Evolutionary conservation across 1,284 basidiomycete species (phyloP), one percentile per base, ranked within the genome.

Genomic region (Sporisorium scitamineum): DNA sequence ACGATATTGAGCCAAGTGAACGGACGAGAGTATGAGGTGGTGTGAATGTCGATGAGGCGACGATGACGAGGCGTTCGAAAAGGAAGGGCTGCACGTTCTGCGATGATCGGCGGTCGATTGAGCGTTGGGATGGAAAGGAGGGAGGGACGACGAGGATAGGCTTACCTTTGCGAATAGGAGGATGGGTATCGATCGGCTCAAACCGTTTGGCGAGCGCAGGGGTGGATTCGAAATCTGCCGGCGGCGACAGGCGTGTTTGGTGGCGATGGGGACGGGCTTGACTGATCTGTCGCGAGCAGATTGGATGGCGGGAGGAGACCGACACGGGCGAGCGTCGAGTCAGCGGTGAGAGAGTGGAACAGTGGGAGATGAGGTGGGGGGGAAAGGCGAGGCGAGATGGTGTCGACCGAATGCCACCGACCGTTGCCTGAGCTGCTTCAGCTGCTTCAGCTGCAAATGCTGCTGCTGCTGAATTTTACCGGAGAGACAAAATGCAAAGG

Each of bases 351-450:
- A 6, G n/a, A 20, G 39, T 42, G 20, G 5, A 3, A 13, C 14
- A 3, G 29, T 27, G 2, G n/a, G 32, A n/a, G 48, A 50, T 50
- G 48, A 31, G 48, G 48, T 50, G 48, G 48, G 48, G 48, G 48
- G 22, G 41, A 41, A n/a, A 3, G 37, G n/a, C n/a, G 37, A 50
- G 24, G 32, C 27, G 27, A n/a, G 20, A 31, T 50, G 26, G 29
- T 29, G 29, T 5, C 48, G 48, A 50, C 48, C 48, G 48, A 50
- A 50, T 31, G 27, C 18, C 47, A 50, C 47, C 39, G 27, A 50
- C 27, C 47, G 27, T 8, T 50, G 48, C 10, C n/a, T 20, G 39
- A 42, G 11, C 34, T 14, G 34, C 34, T 37, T 37, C 37, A 18
- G 39, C n/a, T 42, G 48, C 48, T 50, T 27, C 16, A 14, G n/a